Conservation (phyloP, 2,329 filamentous ascomycete species). For the Scytalidium lignicola region DNA sequence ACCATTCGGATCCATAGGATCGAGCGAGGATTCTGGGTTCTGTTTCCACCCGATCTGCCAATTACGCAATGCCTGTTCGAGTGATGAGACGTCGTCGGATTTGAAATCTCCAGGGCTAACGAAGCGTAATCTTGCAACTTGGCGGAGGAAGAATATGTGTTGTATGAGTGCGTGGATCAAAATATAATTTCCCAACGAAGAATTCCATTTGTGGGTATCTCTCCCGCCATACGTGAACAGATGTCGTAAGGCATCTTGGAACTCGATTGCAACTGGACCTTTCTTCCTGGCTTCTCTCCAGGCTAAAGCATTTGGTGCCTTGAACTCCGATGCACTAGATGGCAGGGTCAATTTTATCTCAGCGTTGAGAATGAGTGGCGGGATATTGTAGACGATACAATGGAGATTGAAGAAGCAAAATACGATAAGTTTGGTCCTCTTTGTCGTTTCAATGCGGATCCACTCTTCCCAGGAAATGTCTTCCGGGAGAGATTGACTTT, state of each 20-base stretch:
- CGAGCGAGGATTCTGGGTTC: slow-evolving; percentile 27
- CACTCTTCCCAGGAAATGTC: slow-evolving; percentile 54
- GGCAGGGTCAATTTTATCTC: slow-evolving; percentile 53
- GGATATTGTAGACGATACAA: slow-evolving; percentile 57
- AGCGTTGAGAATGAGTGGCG: slow-evolving; percentile 50
- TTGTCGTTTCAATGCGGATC: slow-evolving; percentile 51
- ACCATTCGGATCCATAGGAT: slow-evolving; percentile 50
- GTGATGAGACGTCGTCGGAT: slow-evolving; percentile 38
- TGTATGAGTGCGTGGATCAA: slow-evolving; percentile 68
- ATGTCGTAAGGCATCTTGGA: slow-evolving; percentile 52
- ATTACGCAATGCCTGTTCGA: slow-evolving; percentile 39
- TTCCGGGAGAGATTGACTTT: slow-evolving; percentile 39
- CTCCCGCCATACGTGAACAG: slow-evolving; percentile 40
- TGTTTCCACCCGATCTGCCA: slow-evolving; percentile 58
- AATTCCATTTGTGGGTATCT: slow-evolving; percentile 37
- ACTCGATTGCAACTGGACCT: slow-evolving; percentile 37
- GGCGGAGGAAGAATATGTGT: slow-evolving; percentile 65
- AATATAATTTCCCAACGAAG: slow-evolving; percentile 62
- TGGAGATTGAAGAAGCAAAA: slow-evolving; percentile 61
- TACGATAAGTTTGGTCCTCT: slow-evolving; percentile 54
- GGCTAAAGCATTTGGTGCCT: slow-evolving; percentile 46
- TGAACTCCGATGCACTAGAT: slow-evolving; percentile 50
- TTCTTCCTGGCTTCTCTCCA: slow-evolving; percentile 43
- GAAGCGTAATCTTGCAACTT: slow-evolving; percentile 23
- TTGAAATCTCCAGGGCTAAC: slow-evolving; percentile 33